phyloP scores from a whole-genome alignment of 768 basidiomycete species.

The Lentinula detonsa region DNA sequence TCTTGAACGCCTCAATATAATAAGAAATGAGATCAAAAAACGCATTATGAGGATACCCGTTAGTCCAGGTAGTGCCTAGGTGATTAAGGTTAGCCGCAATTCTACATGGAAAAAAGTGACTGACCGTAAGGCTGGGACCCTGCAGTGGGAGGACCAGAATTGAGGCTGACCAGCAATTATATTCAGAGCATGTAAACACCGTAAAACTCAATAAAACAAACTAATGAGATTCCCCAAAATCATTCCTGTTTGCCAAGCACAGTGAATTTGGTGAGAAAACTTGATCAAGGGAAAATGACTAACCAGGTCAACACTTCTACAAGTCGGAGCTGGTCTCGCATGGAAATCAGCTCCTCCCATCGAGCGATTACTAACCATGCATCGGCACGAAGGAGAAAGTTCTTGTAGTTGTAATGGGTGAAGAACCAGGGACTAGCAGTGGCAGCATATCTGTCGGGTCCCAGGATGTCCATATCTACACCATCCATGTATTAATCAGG shows the following conservation, averaged over 20 bases:
- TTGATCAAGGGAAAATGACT: conserved; percentile 25
- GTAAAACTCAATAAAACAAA: background rate
- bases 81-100: background rate
- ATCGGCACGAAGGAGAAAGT: conserved; percentile 59
- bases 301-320: conserved; percentile 70
- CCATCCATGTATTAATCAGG: background rate
- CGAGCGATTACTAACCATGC: conserved; percentile 62
- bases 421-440: conserved; percentile 23
- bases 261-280: background rate
- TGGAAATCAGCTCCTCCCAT: conserved; percentile 64
- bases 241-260: background rate
- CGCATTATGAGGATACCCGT: conserved; percentile 39
- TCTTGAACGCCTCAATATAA: conserved; percentile 65
- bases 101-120: background rate
- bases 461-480: conserved; percentile 36
- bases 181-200: background rate
- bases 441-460: conserved; percentile 31
- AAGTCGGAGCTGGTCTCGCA: conserved; percentile 46
- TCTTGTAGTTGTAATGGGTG: conserved; percentile 46
- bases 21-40: conserved; percentile 63
- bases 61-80: conserved; percentile 33
- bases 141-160: background rate
- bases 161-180: background rate
- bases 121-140: conserved; percentile 29
- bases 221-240: background rate